phyloP scores from a whole-genome alignment of 192 early-diverging fungal species.

The Pilaira anomala region DNA sequence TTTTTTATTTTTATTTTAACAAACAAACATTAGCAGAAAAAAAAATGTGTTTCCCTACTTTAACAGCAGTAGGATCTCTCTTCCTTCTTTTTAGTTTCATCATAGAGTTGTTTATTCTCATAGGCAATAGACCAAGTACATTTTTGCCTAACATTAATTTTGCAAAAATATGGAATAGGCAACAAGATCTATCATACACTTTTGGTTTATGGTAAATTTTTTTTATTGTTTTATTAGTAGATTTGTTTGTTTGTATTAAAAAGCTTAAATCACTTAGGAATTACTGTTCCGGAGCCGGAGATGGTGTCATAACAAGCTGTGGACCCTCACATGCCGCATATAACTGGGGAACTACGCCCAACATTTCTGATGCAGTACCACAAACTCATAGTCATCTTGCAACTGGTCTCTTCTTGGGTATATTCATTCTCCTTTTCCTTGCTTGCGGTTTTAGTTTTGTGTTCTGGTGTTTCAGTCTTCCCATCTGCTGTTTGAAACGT shows the following conservation, averaged over 20 bases:
- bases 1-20: not conserved
- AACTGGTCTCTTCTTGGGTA: slow-evolving; percentile 18
- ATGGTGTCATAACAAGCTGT: slow-evolving; percentile 8
- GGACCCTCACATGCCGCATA: slow-evolving; percentile 1
- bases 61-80: slow-evolving; percentile 6
- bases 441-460: slow-evolving; percentile 19
- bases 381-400: not conserved
- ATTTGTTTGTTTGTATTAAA: not conserved
- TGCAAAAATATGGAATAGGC: slow-evolving; percentile 1
- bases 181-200: not conserved
- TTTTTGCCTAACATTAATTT: not conserved
- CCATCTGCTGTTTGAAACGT: slow-evolving; percentile 8
- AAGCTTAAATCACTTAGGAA: slow-evolving; percentile 19
- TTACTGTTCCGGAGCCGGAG: slow-evolving; percentile 18
- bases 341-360: slow-evolving; percentile 27
- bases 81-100: slow-evolving; percentile 15
- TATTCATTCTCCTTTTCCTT: slow-evolving; percentile 25
- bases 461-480: slow-evolving; percentile 17
- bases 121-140: slow-evolving; percentile 14
- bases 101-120: slow-evolving; percentile 11
- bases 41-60: slow-evolving; percentile 12
- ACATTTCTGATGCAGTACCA: slow-evolving; percentile 2
- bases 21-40: not conserved
- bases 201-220: slow-evolving; percentile 19
- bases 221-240: not conserved